These are phyloP conservation scores for Globisporangium irregulare DNA, from an alignment of 352 stramenopile species.

Conservation along the genomic window DNA sequence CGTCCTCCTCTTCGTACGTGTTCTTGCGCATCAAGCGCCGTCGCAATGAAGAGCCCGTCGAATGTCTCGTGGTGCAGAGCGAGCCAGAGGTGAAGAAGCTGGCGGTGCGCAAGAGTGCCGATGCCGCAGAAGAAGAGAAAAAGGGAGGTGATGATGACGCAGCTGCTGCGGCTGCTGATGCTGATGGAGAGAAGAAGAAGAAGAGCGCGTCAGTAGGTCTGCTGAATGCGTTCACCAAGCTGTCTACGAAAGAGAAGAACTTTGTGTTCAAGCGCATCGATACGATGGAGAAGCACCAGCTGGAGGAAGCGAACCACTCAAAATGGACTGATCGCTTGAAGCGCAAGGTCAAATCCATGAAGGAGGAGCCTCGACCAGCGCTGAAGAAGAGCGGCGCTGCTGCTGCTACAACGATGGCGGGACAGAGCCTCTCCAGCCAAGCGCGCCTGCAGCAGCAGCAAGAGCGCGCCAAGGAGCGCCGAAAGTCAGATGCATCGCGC, in stretches of 20 bases:
- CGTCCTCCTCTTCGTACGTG: conserved; percentile 46
- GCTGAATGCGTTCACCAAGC: conserved; percentile 53
- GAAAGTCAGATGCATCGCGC: conserved; percentile 50
- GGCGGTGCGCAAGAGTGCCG: not conserved
- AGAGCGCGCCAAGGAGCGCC: conserved; percentile 41
- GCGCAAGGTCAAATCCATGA: conserved; percentile 57
- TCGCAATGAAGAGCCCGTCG: conserved; percentile 75
- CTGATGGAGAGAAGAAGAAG: not conserved
- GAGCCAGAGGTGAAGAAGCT: conserved; percentile 28
- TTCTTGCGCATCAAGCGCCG: conserved; percentile 83
- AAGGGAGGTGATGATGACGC: conserved; percentile 16
- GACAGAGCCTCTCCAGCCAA: conserved; percentile 22
- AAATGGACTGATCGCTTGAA: conserved; percentile 74
- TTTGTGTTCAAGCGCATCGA: conserved; percentile 86
- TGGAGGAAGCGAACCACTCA: conserved; percentile 25
- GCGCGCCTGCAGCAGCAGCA: conserved; percentile 57
- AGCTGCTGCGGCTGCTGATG: conserved; percentile 2
- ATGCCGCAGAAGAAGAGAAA: conserved; percentile 21
- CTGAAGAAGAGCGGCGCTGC: conserved; percentile 32
- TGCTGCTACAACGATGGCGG: conserved; percentile 1
- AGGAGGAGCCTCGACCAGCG: conserved; percentile 33
- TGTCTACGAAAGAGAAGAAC: conserved; percentile 62
- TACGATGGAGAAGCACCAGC: conserved; percentile 60
- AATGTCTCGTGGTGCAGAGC: conserved; percentile 61
- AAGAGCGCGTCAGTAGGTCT: conserved; percentile 25